Evolutionary conservation across 192 early-diverging fungal genomes (phyloP).

Genomic region (Mortierella alpina): DNA sequence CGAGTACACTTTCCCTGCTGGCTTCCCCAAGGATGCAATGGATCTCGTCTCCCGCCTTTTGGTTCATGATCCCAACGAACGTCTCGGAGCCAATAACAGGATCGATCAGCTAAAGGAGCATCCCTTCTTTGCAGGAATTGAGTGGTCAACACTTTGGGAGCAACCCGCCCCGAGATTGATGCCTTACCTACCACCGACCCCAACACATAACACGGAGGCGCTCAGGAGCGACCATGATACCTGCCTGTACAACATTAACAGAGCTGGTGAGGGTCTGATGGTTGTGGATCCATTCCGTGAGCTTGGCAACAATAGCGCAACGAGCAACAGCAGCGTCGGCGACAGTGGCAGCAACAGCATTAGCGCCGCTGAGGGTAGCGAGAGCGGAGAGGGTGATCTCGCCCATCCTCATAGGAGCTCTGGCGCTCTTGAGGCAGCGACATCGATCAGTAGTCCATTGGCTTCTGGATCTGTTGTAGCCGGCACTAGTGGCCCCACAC

Average conservation of each 20-base stretch:
- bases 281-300: constrained; percentile 55
- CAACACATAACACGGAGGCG: constrained; percentile 41
- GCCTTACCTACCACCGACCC: constrained; percentile 52
- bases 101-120: constrained; percentile 77
- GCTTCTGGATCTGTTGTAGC: too few species aligned
- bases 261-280: constrained; percentile 33
- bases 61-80: constrained; percentile 68
- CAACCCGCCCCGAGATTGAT: constrained; percentile 63
- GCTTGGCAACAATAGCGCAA: constrained; percentile 10
- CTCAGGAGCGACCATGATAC: constrained; percentile 40
- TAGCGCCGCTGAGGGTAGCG: constrained; percentile 29
- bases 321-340: constrained; percentile 12
- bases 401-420: constrained; percentile 6
- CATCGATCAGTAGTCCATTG: neutral
- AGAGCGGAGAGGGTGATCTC: constrained; percentile 13
- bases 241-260: constrained; percentile 28
- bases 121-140: constrained; percentile 84
- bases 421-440: constrained; percentile 5
- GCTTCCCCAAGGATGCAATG: constrained; percentile 73
- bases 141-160: constrained; percentile 73
- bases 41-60: constrained; percentile 86
- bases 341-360: constrained; percentile 45
- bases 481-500: too few species aligned
- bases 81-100: constrained; percentile 69
- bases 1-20: constrained; percentile 86